Evolutionary conservation across 768 basidiomycete genomes (phyloP).

Genomic region (Floccularia luteovirens): DNA sequence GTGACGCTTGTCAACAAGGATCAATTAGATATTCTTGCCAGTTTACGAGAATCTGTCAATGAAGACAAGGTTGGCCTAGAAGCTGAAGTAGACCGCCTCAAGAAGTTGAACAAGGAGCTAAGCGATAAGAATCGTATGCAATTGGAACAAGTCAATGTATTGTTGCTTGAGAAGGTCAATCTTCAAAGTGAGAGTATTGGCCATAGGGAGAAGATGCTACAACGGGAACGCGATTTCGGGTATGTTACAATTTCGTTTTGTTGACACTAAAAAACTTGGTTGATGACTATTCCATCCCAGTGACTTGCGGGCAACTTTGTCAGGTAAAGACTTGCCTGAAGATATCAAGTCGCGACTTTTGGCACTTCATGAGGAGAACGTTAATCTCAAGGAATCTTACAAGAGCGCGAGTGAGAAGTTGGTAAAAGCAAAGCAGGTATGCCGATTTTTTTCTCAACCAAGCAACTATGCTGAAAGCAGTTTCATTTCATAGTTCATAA

Average conservation of each 20-base stretch:
- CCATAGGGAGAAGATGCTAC: conserved; percentile 80
- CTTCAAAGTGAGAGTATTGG: conserved; percentile 88
- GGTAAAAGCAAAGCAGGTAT: conserved; percentile 68
- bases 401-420: conserved; percentile 74
- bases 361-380: conserved; percentile 71
- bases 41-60: conserved; percentile 80
- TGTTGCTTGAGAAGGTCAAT: conserved; percentile 89
- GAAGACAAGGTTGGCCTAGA: conserved; percentile 79
- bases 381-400: conserved; percentile 59
- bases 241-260: conserved; percentile 18
- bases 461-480: neutral
- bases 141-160: conserved; percentile 75
- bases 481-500: conserved; percentile 63
- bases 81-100: conserved; percentile 54
- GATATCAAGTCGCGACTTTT: conserved; percentile 74
- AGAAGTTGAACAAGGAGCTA: conserved; percentile 62
- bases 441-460: neutral
- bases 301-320: conserved; percentile 68
- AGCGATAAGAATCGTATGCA: conserved; percentile 86
- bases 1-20: conserved; percentile 92
- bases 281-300: conserved; percentile 24
- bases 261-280: conserved; percentile 2
- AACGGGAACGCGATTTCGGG: conserved; percentile 83
- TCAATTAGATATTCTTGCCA: conserved; percentile 83
- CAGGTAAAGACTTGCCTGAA: conserved; percentile 75